Evolutionary conservation across 768 basidiomycete species (phyloP), one percentile per base, ranked within the genome.

Genomic region (Candolleomyces aberdarensis): DNA sequence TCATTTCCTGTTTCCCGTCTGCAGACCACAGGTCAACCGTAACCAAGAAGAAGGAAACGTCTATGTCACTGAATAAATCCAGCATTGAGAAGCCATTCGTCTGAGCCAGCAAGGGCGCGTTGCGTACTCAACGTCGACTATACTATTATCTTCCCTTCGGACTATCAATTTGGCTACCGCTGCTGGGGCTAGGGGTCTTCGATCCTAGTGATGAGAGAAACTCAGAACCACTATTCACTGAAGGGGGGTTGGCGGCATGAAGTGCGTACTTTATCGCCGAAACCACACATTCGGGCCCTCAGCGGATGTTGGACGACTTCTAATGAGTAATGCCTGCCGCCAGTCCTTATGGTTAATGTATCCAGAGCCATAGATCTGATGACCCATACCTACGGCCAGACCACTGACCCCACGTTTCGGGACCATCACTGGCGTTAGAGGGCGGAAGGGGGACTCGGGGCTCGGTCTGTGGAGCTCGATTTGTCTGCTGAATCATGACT

Each of bases 271-370:
- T 96, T 96, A 80, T 97, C 94, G 49, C 95, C 95, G 73, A 96
- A 96, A 11, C 96, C 96, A 72, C 95, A 96, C 88, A 96, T 96
- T 64, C 95, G 85, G 53, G 95, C 96, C 47, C 95, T 85, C 51
- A 92, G 74, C 44, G 96, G 95, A 66, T 96, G 85, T 71, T 97
- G 96, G 3, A 92, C 83, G 67, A 96, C 84, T 65, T 92, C 88
- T 46, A 96, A 82, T 14, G 87, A 85, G 73, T 96, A 96, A 70
- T 89, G 80, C 70, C 92, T 94, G 67, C 2, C 14, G 57, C 1
- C 31, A 56, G 59, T 59, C 49, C 51, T 46, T 55, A 58, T 44
- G 59, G 63, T 54, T 49, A 58, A 51, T 44, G 64, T 51, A 58
- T 57, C 43, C 67, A 43, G 8, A 31, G 53, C 10, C 59, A 63